phyloP scores from a whole-genome alignment of 139 green algal genomes.

The Picochlorum costavermella region DNA sequence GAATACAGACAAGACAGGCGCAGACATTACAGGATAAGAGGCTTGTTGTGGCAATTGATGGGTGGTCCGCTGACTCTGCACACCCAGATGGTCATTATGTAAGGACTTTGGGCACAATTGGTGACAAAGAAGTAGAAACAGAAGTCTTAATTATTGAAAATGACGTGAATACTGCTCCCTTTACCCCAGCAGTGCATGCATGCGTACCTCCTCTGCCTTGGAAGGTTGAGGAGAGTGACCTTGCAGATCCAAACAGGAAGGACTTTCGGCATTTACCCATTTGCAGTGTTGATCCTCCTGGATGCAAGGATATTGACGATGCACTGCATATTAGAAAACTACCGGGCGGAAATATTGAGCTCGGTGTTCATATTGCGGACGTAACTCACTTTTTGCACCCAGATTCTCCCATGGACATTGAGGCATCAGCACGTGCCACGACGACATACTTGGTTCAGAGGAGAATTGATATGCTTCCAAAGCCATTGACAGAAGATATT shows the following conservation, averaged over 20 bases:
- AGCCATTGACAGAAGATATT: constrained; percentile 88
- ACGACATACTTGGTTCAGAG: constrained; percentile 78
- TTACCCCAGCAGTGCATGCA: constrained; percentile 80
- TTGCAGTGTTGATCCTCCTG: constrained; percentile 75
- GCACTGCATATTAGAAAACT: constrained; percentile 66
- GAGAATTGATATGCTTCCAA: constrained; percentile 91
- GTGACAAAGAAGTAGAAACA: constrained; percentile 75
- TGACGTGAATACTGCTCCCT: constrained; percentile 80
- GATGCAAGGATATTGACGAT: constrained; percentile 89
- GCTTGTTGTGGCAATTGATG: constrained; percentile 74
- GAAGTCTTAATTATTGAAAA: constrained; percentile 78
- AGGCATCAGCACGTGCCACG: constrained; percentile 59
- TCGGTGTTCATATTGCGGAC: constrained; percentile 89
- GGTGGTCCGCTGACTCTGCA: constrained; percentile 57
- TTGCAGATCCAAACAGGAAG: constrained; percentile 33
- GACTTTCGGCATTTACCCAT: constrained; percentile 64
- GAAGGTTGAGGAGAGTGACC: constrained; percentile 46
- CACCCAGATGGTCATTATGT: constrained; percentile 77
- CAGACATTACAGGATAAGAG: constrained; percentile 70
- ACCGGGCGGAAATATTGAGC: constrained; percentile 31
- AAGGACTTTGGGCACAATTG: constrained; percentile 69
- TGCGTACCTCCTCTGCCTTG: constrained; percentile 92
- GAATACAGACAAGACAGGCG: constrained; percentile 77
- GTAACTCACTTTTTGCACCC: constrained; percentile 81
- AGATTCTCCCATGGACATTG: constrained; percentile 65